phyloP scores from a whole-genome alignment of 2,329 filamentous ascomycete species.

The Phialemonium atrogriseum region DNA sequence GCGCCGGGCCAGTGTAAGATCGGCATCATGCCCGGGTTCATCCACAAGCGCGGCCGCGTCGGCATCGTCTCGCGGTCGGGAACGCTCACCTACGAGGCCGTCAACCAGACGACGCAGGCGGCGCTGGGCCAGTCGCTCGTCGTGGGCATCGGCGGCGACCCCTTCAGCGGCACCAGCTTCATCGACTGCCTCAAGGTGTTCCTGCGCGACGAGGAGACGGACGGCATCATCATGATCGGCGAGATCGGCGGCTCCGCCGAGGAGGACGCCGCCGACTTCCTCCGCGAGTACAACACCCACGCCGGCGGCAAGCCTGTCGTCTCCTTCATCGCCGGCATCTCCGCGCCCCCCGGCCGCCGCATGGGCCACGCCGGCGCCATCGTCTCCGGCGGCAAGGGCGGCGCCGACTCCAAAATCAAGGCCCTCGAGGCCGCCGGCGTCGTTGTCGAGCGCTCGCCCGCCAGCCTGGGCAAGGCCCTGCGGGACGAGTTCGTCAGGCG shows the following conservation, averaged over 20 bases:
- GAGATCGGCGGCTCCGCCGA: slow-evolving; percentile 97
- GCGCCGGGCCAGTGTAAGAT: slow-evolving; percentile 97
- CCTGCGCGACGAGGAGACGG: slow-evolving; percentile 89
- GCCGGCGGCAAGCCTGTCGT: slow-evolving; percentile 87
- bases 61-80: slow-evolving; percentile 98
- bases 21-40: slow-evolving; percentile 99
- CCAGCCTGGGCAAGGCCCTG: slow-evolving; percentile 83
- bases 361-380: slow-evolving; percentile 99
- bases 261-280: slow-evolving; percentile 95
- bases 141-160: slow-evolving; percentile 96
- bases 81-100: slow-evolving; percentile 97
- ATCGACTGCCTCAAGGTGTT: slow-evolving; percentile 99
- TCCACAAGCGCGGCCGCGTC: slow-evolving; percentile 98
- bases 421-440: slow-evolving; percentile 91
- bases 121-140: slow-evolving; percentile 97
- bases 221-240: slow-evolving; percentile 99
- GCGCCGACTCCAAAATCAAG: slow-evolving; percentile 95
- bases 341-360: slow-evolving; percentile 86
- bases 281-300: slow-evolving; percentile 82
- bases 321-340: slow-evolving; percentile 97
- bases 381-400: slow-evolving; percentile 94
- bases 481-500: slow-evolving; percentile 93
- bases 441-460: slow-evolving; percentile 91
- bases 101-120: slow-evolving; percentile 97
- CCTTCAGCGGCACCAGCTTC: slow-evolving; percentile 98